Base-by-base conservation (phyloP, 192 early-diverging fungal genomes). In the Linnemannia elongata region DNA sequence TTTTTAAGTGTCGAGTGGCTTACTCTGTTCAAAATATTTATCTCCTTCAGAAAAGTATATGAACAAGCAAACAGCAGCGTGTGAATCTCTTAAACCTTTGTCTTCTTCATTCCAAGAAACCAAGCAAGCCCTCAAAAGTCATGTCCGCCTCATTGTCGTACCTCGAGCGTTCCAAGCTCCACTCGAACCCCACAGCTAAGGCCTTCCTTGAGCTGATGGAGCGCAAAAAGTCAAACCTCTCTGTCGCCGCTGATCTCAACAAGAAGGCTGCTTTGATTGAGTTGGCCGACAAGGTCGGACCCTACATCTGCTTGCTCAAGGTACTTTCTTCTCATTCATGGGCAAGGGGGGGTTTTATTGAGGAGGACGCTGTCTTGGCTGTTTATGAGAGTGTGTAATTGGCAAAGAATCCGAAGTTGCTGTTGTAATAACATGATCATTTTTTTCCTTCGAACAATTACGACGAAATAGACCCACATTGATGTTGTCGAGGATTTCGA, bases 401-500 rank as follows among this genome's bases (percentile, higher is more conserved):
- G 6, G n/a, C 24, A 7, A n/a, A 57, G n/a, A n/a, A 7, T 3
- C 33, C 13, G 60, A 33, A 0, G 7, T 9, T 27, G 17, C 7
- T 66, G 27, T n/a, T 66, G 9, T 39, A 27, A 57, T 41, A 36
- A 47, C 70, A 2, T 17, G 38, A 39, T 10, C 10, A 17, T 13
- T 15, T 63, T 35, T 42, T 44, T 70, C 20, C 8, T 41, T 44
- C 69, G 27, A 77, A 20, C 3, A 17, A 39, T 18, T 22, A 4
- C 6, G 18, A 5, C 44, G 44, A 7, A 24, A 22, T 88, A 96
- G 95, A 99, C 98, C 0, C 98, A 99, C 82, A 95, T 98, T 75
- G 98, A 99, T 89, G 93, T 98, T 71, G 90, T 99, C 22, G 89
- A 91, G 17, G 98, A 99, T 90, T 99, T 99, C 95, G 97, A 98